Conservation (phyloP, 2,329 filamentous ascomycete species). For the Nannizziopsis barbatae region DNA sequence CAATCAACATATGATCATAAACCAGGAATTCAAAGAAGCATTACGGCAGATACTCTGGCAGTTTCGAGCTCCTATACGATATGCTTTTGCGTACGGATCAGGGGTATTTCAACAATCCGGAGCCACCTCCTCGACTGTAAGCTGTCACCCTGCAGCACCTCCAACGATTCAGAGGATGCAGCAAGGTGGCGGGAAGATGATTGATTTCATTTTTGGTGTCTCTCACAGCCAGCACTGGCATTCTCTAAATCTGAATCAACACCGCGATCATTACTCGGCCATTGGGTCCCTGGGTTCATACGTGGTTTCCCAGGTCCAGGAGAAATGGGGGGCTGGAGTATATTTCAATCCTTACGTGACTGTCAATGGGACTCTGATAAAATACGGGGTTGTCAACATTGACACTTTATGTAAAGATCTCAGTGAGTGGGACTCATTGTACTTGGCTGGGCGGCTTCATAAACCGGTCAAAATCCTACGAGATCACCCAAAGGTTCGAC, state of each 20-base stretch:
- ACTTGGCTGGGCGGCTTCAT: slow-evolving; percentile 89
- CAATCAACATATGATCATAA: slow-evolving; percentile 93
- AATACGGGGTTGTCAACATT: slow-evolving; percentile 93
- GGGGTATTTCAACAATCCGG: slow-evolving; percentile 80
- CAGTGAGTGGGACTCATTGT: slow-evolving; percentile 83
- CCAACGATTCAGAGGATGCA: slow-evolving; percentile 73
- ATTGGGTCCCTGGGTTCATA: slow-evolving; percentile 75
- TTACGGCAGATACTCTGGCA: slow-evolving; percentile 79
- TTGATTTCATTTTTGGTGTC: slow-evolving; percentile 96
- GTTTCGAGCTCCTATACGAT: slow-evolving; percentile 85
- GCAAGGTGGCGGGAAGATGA: slow-evolving; percentile 83
- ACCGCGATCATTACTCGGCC: slow-evolving; percentile 84
- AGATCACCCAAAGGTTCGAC: slow-evolving; percentile 80
- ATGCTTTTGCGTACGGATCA: slow-evolving; percentile 94
- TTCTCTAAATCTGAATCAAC: slow-evolving; percentile 63
- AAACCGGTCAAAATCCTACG: slow-evolving; percentile 97
- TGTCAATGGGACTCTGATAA: slow-evolving; percentile 89
- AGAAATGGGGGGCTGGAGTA: slow-evolving; percentile 79
- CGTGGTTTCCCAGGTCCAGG: slow-evolving; percentile 73
- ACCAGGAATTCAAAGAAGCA: slow-evolving; percentile 87
- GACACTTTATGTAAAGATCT: slow-evolving; percentile 80
- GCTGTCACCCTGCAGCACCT: slow-evolving; percentile 69
- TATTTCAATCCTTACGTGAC: slow-evolving; percentile 97
- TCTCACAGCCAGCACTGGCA: slow-evolving; percentile 95
- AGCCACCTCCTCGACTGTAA: slow-evolving; percentile 30